Evolutionary conservation across 257 asterid species (phyloP), one percentile per base, ranked within the genome.

Genomic region (Capsicum pubescens): DNA sequence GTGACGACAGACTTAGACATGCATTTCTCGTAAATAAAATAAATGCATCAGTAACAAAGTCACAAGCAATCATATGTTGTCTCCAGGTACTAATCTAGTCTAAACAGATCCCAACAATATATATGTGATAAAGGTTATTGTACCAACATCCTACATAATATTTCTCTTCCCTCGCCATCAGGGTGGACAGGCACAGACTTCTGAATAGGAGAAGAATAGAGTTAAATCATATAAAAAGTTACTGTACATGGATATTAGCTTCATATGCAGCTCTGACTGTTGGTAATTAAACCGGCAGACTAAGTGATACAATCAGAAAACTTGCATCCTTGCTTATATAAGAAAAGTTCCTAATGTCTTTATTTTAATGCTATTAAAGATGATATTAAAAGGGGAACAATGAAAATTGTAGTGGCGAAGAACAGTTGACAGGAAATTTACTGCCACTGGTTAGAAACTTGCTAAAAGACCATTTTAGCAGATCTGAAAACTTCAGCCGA

Each of bases 21-120:
- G 58, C 39, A 77, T n/a, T 77, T 77, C 50, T 77, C 81, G 3
- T 77, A 8, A 77, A 77, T 15, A 77, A 77, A 77, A 77, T 52
- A 10, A 77, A 54, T 54, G 17, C 16, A 77, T 15, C 44, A 77
- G 54, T 17, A 77, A 14, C n/a, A 76, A 70, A 76, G 46, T 77
- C 0, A 9, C 52, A 77, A 52, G 50, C 13, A 77, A 77, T 58
- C 42, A 50, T 35, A 54, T 35, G 82, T 54, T 54, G 50, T 77
- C 44, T 77, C 82, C 32, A 32, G 64, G 64, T 54, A 54, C 54
- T 32, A 77, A 77, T 77, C 66, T 46, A 26, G 63, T 76, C 64
- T 54, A 76, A 39, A 52, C 14, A 76, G 7, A 76, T 52, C 54
- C 63, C 64, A 76, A 8, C 61, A 52, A 76, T 26, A 76, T n/a